Evolutionary conservation across 495 filamentous ascomycete genomes (phyloP), one percentile per base, ranked within the genome.

Genomic region (Venustampulla echinocandica): DNA sequence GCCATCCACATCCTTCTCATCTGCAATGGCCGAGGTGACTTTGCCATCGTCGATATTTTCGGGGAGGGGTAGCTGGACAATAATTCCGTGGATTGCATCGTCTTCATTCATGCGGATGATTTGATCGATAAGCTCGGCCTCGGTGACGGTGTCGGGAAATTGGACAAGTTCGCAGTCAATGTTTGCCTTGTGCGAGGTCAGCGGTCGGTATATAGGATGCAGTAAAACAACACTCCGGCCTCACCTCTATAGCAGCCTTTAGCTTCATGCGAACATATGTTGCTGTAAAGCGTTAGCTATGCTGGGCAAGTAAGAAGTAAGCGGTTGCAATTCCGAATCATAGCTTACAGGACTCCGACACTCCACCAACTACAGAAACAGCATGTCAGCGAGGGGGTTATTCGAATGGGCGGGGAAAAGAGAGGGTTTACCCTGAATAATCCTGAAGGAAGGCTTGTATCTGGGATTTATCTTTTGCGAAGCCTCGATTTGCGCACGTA

Each of bases 201-300:
- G 33, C 4, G 38, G 34, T 15, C 20, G 2, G 4, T 11, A 5
- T 40, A n/a, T 1, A 30, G 10, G 7, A 2, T 17, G 6, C 10
- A 53, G 49, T 47, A 44, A 44, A 45, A 13, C n/a, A 28, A n/a
- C n/a, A n/a, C n/a, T n/a, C n/a, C n/a, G 41, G 34, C 49, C 59
- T 42, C 69, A 90, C 87, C 76, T 98, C 90, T 63, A 90, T 75
- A 22, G 92, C 92, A 46, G 92, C 92, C 73, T 95, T 97, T 58
- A 96, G 65, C 69, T 98, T 98, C 92, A 98, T 98, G 68, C 88
- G 87, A 64, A 98, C 90, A 85, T 98, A 98, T 30, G 92, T 97
- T 61, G 83, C 85, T 92, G 57, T 38, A 53, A 55, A 53, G n/a
- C n/a, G n/a, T n/a, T n/a, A n/a, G n/a, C n/a, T n/a, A n/a, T n/a